Base-by-base conservation (phyloP, 306 rosid genomes). In the Amphicarpaea edgeworthii region DNA sequence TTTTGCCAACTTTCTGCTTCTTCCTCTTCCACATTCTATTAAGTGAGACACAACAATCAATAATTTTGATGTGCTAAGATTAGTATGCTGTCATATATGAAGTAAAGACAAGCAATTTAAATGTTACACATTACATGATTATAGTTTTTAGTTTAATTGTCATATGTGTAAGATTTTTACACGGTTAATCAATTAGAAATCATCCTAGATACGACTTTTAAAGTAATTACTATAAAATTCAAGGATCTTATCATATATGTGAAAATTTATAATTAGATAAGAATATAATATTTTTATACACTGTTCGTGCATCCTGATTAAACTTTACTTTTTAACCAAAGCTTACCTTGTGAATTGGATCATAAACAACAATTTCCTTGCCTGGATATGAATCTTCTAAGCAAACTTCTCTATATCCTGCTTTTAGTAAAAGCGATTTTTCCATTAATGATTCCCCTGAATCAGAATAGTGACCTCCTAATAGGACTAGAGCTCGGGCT, bases 381-480 rank as follows among this genome's bases (percentile, higher is more conserved):
- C 83, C 72, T 26, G 21, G 77, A 42, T 73, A 78, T 19, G 89
- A 80, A 69, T 82, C 87, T 21, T 55, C 80, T 16, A 82, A 61
- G 72, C 63, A 81, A 75, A 26, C 78, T 65, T 72, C 87, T 45
- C 11, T 58, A 78, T 85, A 91, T 28, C 98, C 96, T 61, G 97
- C 97, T 85, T 82, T 77, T 60, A 83, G 86, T 76, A 93, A 77
- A 73, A 93, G 91, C 85, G 86, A 66, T 19, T 78, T 84, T 79
- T 88, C 92, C 69, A 79, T 63, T 42, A 85, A 49, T 24, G 97
- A 70, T 77, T 84, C 91, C 8, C 97, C 98, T 1, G 84, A 47
- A 62, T 61, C 34, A 5, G 92, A 88, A 82, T 89, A 93, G 37
- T 77, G 75, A 58, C 97, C 93, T 68, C 90, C 96, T 80, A 93